phyloP scores from a whole-genome alignment of 371 early-diverging fungal species.

The Apophysomyces ossiformis region DNA sequence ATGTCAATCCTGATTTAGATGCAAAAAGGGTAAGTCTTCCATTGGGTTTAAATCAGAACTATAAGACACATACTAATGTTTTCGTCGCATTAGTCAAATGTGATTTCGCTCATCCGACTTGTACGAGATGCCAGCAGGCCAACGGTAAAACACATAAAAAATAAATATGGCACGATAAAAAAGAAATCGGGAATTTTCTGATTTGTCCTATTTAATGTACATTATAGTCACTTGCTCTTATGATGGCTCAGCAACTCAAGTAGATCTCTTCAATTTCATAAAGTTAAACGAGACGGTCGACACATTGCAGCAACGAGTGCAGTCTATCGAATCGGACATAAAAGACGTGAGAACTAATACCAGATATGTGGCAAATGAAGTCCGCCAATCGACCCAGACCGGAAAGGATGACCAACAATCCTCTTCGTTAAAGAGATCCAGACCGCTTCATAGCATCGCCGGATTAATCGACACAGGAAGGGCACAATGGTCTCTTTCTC shows the following conservation, averaged over 20 bases:
- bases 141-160: conserved; percentile 36
- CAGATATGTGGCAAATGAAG: conserved; percentile 25
- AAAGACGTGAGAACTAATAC: conserved; percentile 27
- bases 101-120: conserved; percentile 55
- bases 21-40: conserved; percentile 40
- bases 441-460: background rate
- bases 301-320: conserved; percentile 31
- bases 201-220: background rate
- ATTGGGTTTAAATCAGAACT: no score
- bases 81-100: conserved; percentile 45
- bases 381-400: conserved; percentile 15
- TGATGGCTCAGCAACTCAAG: conserved; percentile 36
- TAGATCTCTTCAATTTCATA: conserved; percentile 39
- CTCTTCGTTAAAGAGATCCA: background rate
- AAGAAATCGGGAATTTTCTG: conserved; percentile 1
- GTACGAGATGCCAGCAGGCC: conserved; percentile 42
- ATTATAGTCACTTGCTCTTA: conserved; percentile 29
- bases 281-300: conserved; percentile 36
- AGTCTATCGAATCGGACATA: conserved; percentile 28
- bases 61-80: background rate
- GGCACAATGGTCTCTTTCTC: conserved; percentile 45
- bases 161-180: conserved; percentile 10
- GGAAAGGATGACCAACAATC: conserved; percentile 3
- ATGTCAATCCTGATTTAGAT: conserved; percentile 21
- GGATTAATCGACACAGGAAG: conserved; percentile 12